Conservation (phyloP, 1,139 yeast genomes). For the Pneumocystis canis region DNA sequence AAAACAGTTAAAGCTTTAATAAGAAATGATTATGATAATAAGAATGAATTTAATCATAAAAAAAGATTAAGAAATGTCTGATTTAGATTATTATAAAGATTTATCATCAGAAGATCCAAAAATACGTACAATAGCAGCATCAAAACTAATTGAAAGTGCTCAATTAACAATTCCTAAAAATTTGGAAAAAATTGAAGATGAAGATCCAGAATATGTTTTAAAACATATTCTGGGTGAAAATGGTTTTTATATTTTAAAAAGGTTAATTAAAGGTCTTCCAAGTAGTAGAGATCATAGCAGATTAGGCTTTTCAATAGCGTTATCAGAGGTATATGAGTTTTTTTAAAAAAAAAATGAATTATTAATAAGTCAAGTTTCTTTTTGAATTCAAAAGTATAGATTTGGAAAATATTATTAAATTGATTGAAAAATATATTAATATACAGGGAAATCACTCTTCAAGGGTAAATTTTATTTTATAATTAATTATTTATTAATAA, state of each 20-base stretch:
- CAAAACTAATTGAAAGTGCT: constrained; percentile 44
- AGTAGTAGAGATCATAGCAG: constrained; percentile 76
- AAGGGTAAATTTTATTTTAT: background rate
- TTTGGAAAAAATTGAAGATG: background rate
- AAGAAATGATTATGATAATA: no score
- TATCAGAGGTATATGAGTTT: constrained; percentile 43
- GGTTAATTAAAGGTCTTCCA: constrained; percentile 67
- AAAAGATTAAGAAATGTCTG: background rate
- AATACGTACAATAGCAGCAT: constrained; percentile 64
- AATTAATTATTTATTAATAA: background rate
- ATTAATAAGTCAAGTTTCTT: constrained; percentile 1
- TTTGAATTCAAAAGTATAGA: constrained; percentile 29
- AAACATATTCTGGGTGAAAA: background rate
- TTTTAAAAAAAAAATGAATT: constrained; percentile 18
- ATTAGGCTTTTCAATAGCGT: constrained; percentile 76
- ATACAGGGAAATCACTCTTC: constrained; percentile 12
- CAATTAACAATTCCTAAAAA: constrained; percentile 18
- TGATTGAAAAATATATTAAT: constrained; percentile 30
- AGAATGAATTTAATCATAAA: no score
- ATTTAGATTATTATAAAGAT: constrained; percentile 53
- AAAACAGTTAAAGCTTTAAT: no score
- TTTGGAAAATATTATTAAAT: constrained; percentile 32
- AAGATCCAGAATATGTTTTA: background rate
- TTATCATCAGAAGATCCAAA: constrained; percentile 62
- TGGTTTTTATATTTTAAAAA: constrained; percentile 45